Base-by-base conservation (phyloP, 768 basidiomycete genomes). In the Lepiota venenata region DNA sequence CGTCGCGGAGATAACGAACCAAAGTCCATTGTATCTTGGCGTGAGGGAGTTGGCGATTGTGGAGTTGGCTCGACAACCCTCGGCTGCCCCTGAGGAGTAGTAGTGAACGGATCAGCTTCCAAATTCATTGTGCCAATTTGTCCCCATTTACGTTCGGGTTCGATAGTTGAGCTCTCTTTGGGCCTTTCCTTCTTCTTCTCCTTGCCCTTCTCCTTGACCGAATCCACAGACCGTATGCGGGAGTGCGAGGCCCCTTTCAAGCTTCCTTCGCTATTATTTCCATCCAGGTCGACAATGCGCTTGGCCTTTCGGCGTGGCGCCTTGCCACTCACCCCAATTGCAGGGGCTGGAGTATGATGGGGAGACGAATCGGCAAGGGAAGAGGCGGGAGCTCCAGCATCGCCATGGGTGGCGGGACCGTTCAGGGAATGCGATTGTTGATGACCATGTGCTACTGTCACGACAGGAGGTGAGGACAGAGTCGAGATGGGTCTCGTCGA, bases 231-330 rank as follows among this genome's bases (percentile, higher is more conserved):
- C 15, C 59, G 63, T 10, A 63, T 59, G 46, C 68, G 66, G n/a
- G 64, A 65, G 58, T 74, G 74, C 11, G 61, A 57, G 2, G 57
- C 52, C 22, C 61, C 63, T 25, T 57, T 58, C 10, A 64, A 60
- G 50, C 62, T 64, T 12, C 60, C 61, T 32, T 76, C 74, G 56
- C 71, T 76, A 27, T 66, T 63, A 21, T 73, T 75, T n/a, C 70
- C 80, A 60, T 87, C 83, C 50, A 93, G 72, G 59, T 91, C 83
- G 18, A 94, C 92, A 50, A 94, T 87, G 14, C 92, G 84, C 63
- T 85, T 89, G 47, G 73, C 69, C 67, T 81, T 87, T 69, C 83
- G 85, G 54, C 77, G 77, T 56, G 79, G 78, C 36, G 75, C 68
- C 54, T 78, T 79, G 2, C 70, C 71, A 10, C 63, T 52, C 18